Base-by-base conservation (phyloP, 2,329 filamentous ascomycete genomes). In the Clonostachys rosea region DNA sequence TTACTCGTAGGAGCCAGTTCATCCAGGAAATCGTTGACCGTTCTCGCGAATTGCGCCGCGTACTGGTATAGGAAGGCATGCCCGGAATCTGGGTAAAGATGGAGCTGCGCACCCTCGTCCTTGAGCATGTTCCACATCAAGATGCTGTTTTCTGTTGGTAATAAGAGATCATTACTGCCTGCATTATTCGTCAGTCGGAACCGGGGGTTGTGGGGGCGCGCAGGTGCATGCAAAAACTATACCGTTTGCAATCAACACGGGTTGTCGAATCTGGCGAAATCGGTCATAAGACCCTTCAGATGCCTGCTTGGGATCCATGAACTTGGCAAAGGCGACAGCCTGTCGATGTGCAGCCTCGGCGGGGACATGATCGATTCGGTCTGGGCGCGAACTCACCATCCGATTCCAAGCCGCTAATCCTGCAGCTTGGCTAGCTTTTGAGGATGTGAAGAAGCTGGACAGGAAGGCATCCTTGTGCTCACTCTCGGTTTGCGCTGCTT, bases 191-290 rank as follows among this genome's bases (percentile, higher is more conserved):
- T 52, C 12, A 48, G 44, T 10, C 16, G 30, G 10, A 12, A 12
- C 24, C 24, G 24, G 24, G 24, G 24, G 24, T 30, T 8, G 36
- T n/a, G 12, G 36, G 36, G 36, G 36, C 10, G 36, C 7, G 36
- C 17, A n/a, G 14, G 24, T 10, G 16, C 40, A 42, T 18, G 14
- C 17, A 20, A 14, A 20, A 11, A 36, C 8, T 63, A 56, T 54
- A 68, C 66, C 67, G 49, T 66, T 66, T n/a, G 62, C 62, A 45
- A 70, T 62, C 33, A 70, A 46, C 2, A 70, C 62, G 2, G 66
- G 67, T 43, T 69, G 52, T 33, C 51, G 50, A 33, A 70, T 55
- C 54, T 64, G 58, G 7, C 57, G 49, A 18, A 69, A 52, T 8
- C 65, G 53, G 40, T 62, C 50, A 45, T 63, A 69, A 4, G 63